A percentile compares a stretch with the other conserved stretches of the same genome.
phyloP scores from a whole-genome alignment of 2,329 filamentous ascomycete genomes.

The Trichophyton rubrum region DNA sequence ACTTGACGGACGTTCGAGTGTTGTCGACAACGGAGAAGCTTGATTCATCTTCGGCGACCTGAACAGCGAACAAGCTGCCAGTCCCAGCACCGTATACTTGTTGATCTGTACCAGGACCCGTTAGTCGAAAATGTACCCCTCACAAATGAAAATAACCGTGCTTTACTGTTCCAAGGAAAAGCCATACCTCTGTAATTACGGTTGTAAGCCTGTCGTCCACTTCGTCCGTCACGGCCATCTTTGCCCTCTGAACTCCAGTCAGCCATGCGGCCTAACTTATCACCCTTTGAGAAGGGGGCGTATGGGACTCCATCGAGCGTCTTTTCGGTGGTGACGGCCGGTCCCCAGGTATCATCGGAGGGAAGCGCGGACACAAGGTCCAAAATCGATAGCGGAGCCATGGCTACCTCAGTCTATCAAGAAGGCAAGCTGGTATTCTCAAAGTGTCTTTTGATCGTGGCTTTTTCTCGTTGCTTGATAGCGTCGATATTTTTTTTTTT shows the following conservation, averaged over 20 bases:
- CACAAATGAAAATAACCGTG: neutral
- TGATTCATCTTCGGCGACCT: conserved; percentile 87
- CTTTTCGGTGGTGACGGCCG: conserved; percentile 66
- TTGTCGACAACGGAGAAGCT: conserved; percentile 98
- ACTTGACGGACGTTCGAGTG: conserved; percentile 71
- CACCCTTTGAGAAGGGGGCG: conserved; percentile 94
- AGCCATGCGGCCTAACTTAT: conserved; percentile 97
- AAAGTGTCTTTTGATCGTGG: neutral
- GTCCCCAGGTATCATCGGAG: conserved; percentile 75
- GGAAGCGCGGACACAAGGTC: conserved; percentile 61
- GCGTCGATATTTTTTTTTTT: conserved; percentile 6
- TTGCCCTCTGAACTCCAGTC: conserved; percentile 94
- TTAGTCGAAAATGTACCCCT: conserved; percentile 10
- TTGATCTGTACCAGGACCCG: conserved; percentile 51
- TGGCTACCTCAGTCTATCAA: conserved; percentile 15
- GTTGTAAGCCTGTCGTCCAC: conserved; percentile 78
- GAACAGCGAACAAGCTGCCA: conserved; percentile 76
- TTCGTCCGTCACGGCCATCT: conserved; percentile 53
- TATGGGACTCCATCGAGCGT: conserved; percentile 92
- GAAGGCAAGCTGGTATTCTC: neutral
- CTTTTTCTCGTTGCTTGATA: neutral
- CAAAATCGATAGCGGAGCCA: conserved; percentile 45
- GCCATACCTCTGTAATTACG: conserved; percentile 75
- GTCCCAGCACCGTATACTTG: conserved; percentile 91
- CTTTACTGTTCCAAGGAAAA: neutral